Conservation (phyloP, 495 filamentous ascomycete genomes). For the Geopyxis carbonaria region DNA sequence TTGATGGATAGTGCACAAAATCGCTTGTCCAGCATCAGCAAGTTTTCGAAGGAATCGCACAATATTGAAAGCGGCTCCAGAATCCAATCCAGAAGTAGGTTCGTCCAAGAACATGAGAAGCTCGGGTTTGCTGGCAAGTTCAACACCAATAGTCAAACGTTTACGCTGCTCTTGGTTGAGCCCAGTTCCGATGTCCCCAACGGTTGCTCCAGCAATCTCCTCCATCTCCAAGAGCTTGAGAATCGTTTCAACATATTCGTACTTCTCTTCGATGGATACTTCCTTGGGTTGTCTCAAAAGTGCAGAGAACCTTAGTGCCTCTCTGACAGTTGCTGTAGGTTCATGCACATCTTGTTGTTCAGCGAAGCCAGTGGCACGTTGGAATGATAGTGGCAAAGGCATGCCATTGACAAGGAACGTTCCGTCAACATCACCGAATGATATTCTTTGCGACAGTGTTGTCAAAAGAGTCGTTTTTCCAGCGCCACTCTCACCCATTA, state of each 20-base stretch:
- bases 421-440: slow-evolving; percentile 36
- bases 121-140: slow-evolving; percentile 48
- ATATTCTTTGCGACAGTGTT: slow-evolving; percentile 37
- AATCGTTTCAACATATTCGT: slow-evolving; percentile 42
- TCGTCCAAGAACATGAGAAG: slow-evolving; percentile 63
- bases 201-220: slow-evolving; percentile 36
- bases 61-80: slow-evolving; percentile 46
- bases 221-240: slow-evolving; percentile 42
- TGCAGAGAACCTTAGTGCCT: slow-evolving; percentile 43
- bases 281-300: slow-evolving; percentile 38
- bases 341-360: slow-evolving; percentile 48
- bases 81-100: slow-evolving; percentile 46
- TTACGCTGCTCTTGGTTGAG: slow-evolving; percentile 46
- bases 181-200: slow-evolving; percentile 37
- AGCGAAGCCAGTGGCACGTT: slow-evolving; percentile 37
- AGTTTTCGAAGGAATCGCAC: slow-evolving; percentile 48
- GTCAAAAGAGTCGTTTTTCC: slow-evolving; percentile 41
- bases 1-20: slow-evolving; percentile 58
- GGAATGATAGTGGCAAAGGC: slow-evolving; percentile 23
- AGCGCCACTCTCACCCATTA: slow-evolving; percentile 33
- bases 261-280: slow-evolving; percentile 37
- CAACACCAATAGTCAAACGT: slow-evolving; percentile 49
- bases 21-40: slow-evolving; percentile 48
- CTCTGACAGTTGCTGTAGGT: slow-evolving; percentile 42
- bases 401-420: slow-evolving; percentile 39